Evolutionary conservation across 2,329 filamentous ascomycete species (phyloP).

Genomic region (Diaporthe ampelina): DNA sequence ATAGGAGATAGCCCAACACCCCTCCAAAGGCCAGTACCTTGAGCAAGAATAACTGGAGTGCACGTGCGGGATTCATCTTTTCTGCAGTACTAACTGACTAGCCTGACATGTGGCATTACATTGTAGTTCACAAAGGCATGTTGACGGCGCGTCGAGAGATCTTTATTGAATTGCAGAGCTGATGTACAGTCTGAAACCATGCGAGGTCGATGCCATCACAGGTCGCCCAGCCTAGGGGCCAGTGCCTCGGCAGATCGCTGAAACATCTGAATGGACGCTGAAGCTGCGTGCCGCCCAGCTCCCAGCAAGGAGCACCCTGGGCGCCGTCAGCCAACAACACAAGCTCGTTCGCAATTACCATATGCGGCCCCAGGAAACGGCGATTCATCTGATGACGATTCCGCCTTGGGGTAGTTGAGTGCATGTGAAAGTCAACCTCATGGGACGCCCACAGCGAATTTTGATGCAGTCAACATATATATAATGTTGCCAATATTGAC

Average conservation of each 20-base stretch:
- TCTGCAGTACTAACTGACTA: not conserved
- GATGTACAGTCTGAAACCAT: not conserved
- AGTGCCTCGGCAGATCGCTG: slow-evolving; percentile 34
- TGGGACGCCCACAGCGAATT: not conserved
- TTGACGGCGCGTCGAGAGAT: not conserved
- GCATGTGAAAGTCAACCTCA: slow-evolving; percentile 24
- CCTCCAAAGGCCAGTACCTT: slow-evolving; percentile 31
- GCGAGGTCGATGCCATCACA: slow-evolving; percentile 25
- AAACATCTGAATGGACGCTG: slow-evolving; percentile 33
- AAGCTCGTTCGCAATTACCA: slow-evolving; percentile 29
- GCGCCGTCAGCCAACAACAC: not conserved
- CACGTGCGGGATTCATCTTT: slow-evolving; percentile 32
- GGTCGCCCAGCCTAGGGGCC: not conserved
- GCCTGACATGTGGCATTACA: not conserved
- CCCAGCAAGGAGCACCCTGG: slow-evolving; percentile 31
- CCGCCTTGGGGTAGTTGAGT: not conserved
- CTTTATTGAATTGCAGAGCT: slow-evolving; percentile 29
- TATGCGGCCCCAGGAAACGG: not conserved
- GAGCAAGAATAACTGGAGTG: slow-evolving; percentile 26
- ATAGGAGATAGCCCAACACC: slow-evolving; percentile 31
- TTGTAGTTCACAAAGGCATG: too few species aligned
- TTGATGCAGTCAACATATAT: not conserved
- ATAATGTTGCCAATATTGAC: not conserved
- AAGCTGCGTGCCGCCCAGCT: not conserved
- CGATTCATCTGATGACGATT: not conserved